Evolutionary conservation across 108 stramenopile genomes (phyloP), one percentile per base, ranked within the genome.

Genomic region (Skeletonema costatum): DNA sequence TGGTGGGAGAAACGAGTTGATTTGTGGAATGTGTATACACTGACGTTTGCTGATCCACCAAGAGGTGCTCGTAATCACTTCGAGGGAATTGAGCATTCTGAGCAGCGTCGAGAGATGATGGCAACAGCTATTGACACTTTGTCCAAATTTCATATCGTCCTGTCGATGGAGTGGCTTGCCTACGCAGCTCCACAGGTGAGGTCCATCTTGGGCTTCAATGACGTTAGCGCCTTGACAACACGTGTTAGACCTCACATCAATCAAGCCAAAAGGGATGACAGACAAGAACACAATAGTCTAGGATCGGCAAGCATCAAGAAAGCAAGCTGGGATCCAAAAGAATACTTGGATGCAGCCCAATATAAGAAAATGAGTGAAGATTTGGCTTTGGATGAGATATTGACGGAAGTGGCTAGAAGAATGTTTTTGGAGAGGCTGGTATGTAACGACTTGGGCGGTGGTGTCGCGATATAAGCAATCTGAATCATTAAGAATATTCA

Each of bases 401-500:
- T 94, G 36, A 94, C 90, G 3, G 93, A 94, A 71, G 91, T 87
- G 3, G 90, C 90, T 9, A 67, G 88, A 39, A 70, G 93, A 51
- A 89, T 94, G 79, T 94, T 94, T 68, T 60, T 94, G 64, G 93
- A 94, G 65, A 83, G 90, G 29, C 44, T 92, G n/a, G 91, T 94
- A 4, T 94, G 93, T 62, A 32, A 66, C 21, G 85, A 87, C 60
- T 25, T 73, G 29, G 50, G 65, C 10, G 74, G 69, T n/a, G 59
- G 51, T 12, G 16, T 68, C 2, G 14, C 60, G 21, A 61, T 61
- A 61, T 33, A 61, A 61, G 44, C 16, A 46, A 12, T 41, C 12
- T 9, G 39, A 41, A 41, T 41, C 25, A 0, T 25, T 25, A 25
- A 25, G 25, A 25, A 25, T 25, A 25, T 25, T 25, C 25, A 25